Percentiles rank a stretch among this genome's conserved stretches.
Conservation (phyloP, 108 stramenopile species). For the Seminavis robusta region DNA sequence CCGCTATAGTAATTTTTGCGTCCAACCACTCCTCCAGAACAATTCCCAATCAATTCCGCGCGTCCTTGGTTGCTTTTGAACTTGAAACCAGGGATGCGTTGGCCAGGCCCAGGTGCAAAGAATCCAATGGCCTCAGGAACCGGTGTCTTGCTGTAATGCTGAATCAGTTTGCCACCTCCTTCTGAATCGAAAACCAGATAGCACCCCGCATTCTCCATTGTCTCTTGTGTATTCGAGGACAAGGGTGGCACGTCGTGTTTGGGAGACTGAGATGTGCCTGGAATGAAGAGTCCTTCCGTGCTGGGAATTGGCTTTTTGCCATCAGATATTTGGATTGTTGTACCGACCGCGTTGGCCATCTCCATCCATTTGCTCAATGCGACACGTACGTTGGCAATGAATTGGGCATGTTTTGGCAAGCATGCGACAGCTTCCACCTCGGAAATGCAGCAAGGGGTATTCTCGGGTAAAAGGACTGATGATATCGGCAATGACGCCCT, state of each 20-base stretch:
- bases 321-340: not conserved
- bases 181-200: slow-evolving; percentile 34
- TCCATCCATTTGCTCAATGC: slow-evolving; percentile 28
- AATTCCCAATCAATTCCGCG: slow-evolving; percentile 21
- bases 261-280: slow-evolving; percentile 6
- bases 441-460: slow-evolving; percentile 14
- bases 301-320: not conserved
- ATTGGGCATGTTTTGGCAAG: slow-evolving; percentile 28
- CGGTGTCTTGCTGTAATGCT: slow-evolving; percentile 34
- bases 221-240: not conserved
- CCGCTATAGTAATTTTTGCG: slow-evolving; percentile 30
- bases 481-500: slow-evolving; percentile 21
- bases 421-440: slow-evolving; percentile 46
- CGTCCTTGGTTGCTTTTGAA: slow-evolving; percentile 36
- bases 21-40: slow-evolving; percentile 18
- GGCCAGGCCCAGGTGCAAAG: slow-evolving; percentile 29
- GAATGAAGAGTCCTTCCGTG: not conserved
- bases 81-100: slow-evolving; percentile 44
- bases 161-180: slow-evolving; percentile 29
- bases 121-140: slow-evolving; percentile 35
- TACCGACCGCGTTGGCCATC: slow-evolving; percentile 28
- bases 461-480: no score
- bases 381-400: slow-evolving; percentile 1
- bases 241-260: not conserved
- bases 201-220: slow-evolving; percentile 6